phyloP scores from a whole-genome alignment of 2,329 filamentous ascomycete genomes.

The Cladosporium sp. region DNA sequence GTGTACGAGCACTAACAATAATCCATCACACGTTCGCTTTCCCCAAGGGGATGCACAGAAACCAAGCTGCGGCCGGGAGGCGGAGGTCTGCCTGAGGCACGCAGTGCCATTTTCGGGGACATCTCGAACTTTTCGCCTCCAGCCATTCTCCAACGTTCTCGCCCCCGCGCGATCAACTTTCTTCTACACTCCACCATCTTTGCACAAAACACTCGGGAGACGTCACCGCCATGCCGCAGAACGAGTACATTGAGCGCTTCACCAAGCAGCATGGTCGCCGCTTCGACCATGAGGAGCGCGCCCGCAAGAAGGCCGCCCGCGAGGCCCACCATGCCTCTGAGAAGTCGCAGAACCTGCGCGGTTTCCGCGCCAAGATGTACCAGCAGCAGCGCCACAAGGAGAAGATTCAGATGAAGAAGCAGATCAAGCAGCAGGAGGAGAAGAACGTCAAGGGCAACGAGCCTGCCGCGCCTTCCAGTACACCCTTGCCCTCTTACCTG shows the following conservation, averaged over 20 bases:
- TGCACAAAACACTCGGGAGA: neutral
- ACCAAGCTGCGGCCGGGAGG: too few species aligned
- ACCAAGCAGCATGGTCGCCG: constrained; percentile 52
- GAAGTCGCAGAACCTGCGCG: constrained; percentile 88
- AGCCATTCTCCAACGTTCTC: too few species aligned
- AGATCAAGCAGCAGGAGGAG: constrained; percentile 91
- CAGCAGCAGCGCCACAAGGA: constrained; percentile 91
- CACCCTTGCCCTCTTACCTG: constrained; percentile 85
- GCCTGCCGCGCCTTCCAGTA: constrained; percentile 69
- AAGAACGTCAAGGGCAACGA: constrained; percentile 84
- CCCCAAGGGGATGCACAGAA: too few species aligned
- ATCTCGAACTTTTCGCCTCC: too few species aligned
- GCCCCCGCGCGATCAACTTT: too few species aligned
- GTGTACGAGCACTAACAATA: neutral
- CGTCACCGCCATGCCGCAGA: constrained; percentile 60
- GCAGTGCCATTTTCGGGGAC: too few species aligned
- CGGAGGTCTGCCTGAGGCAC: too few species aligned
- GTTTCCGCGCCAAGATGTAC: constrained; percentile 86
- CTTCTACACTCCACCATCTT: too few species aligned
- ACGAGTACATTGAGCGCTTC: constrained; percentile 72
- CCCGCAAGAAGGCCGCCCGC: constrained; percentile 78
- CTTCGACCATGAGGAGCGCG: constrained; percentile 81
- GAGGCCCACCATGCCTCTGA: constrained; percentile 82
- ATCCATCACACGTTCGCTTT: neutral
- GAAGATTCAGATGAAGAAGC: constrained; percentile 97